Conservation (phyloP, 2,329 filamentous ascomycete genomes). For the Mycocentrospora acerina region DNA sequence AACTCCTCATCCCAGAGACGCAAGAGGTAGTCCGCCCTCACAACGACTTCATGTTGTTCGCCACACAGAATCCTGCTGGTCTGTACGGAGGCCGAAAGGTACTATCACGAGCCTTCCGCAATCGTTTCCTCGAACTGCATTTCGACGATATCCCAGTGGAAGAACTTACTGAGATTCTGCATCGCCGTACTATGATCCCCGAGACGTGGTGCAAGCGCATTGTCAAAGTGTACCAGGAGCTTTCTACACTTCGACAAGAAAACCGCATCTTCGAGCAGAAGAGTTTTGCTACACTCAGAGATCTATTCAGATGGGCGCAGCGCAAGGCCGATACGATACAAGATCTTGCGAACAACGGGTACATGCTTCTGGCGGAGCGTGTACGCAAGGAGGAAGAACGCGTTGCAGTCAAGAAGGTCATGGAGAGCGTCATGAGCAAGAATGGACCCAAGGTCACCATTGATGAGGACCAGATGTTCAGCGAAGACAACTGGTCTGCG, state of each 20-base stretch:
- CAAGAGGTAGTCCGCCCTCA: conserved; percentile 92
- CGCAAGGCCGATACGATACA: conserved; percentile 82
- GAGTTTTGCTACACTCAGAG: conserved; percentile 92
- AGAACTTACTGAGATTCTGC: conserved; percentile 88
- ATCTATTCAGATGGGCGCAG: conserved; percentile 93
- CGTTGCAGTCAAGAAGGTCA: conserved; percentile 77
- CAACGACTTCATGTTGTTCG: conserved; percentile 95
- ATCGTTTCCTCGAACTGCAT: conserved; percentile 93
- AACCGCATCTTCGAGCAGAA: conserved; percentile 94
- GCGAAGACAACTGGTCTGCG: conserved; percentile 42
- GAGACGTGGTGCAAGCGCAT: conserved; percentile 90
- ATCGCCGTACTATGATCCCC: conserved; percentile 83
- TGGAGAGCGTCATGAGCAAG: conserved; percentile 80
- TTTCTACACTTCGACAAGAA: conserved; percentile 86
- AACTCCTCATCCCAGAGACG: conserved; percentile 93
- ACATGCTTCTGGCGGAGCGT: conserved; percentile 92
- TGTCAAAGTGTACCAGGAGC: conserved; percentile 88
- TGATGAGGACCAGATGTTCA: conserved; percentile 73
- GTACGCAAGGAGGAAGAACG: conserved; percentile 91
- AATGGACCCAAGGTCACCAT: conserved; percentile 66
- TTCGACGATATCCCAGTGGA: conserved; percentile 97
- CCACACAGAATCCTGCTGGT: conserved; percentile 94
- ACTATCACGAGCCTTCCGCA: conserved; percentile 90
- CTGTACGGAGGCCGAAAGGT: conserved; percentile 94
- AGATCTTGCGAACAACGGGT: conserved; percentile 87